Evolutionary conservation across 164 flowering plant species (phyloP).

Genomic region (Stephania yunnanensis): DNA sequence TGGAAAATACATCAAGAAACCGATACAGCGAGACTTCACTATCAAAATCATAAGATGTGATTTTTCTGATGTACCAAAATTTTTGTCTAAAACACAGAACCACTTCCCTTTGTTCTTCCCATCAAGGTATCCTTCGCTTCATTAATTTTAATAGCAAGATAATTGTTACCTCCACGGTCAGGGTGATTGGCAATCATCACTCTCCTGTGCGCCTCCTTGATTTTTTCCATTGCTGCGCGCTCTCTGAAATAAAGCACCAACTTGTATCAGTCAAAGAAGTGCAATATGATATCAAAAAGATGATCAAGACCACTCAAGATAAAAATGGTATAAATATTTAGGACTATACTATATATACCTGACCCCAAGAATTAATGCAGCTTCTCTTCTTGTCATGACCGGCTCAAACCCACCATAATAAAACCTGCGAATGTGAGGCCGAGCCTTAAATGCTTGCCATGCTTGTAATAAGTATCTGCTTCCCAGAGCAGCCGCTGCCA

Average conservation of each 20-base stretch:
- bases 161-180: conserved; percentile 36
- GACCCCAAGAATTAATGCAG: conserved; percentile 29
- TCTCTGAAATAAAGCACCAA: conserved; percentile 14
- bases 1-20: no score
- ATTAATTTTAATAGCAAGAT: conserved; percentile 36
- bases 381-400: conserved; percentile 31
- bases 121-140: conserved; percentile 36
- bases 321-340: not conserved
- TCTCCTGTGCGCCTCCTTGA: conserved; percentile 42
- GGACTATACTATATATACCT: conserved; percentile 14
- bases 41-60: no score
- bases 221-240: conserved; percentile 37
- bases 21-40: no score
- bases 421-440: conserved; percentile 23
- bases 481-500: conserved; percentile 33
- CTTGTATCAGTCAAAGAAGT: not conserved
- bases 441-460: conserved; percentile 28
- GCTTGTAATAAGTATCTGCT: conserved; percentile 21
- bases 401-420: conserved; percentile 30
- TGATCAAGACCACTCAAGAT: no score
- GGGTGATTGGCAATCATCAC: conserved; percentile 48
- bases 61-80: no score
- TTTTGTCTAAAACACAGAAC: conserved; percentile 22
- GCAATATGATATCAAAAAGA: not conserved
- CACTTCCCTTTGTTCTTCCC: conserved; percentile 20